A percentile compares a stretch with the other conserved stretches of the same genome.
Evolutionary conservation across 2,329 filamentous ascomycete genomes (phyloP).

Genomic region (Colletotrichum spaethianum): DNA sequence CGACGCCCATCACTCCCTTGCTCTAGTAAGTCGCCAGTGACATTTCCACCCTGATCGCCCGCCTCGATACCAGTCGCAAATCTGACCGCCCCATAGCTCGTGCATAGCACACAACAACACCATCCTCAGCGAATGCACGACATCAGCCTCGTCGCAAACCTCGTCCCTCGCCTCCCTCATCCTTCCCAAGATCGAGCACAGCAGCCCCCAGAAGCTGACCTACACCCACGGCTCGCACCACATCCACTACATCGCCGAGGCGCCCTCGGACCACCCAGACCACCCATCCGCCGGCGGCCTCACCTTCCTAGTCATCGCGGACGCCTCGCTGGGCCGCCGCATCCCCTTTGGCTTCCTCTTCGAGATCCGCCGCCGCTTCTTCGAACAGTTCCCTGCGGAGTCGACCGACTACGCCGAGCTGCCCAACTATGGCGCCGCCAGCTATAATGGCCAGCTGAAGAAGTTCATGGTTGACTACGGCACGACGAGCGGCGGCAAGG

Average conservation of each 20-base stretch:
- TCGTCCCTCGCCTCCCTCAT: constrained; percentile 92
- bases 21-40: constrained; percentile 73
- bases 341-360: constrained; percentile 94
- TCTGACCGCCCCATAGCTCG: constrained; percentile 69
- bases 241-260: constrained; percentile 95
- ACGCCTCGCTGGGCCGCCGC: constrained; percentile 84
- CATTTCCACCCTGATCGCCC: constrained; percentile 3
- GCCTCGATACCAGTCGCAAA: constrained; percentile 21
- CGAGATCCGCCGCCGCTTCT: constrained; percentile 91
- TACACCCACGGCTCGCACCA: constrained; percentile 93
- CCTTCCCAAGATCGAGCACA: constrained; percentile 93
- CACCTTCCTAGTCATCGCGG: constrained; percentile 92
- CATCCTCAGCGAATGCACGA: constrained; percentile 93
- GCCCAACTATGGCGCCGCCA: constrained; percentile 90
- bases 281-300: constrained; percentile 81
- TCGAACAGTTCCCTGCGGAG: constrained; percentile 75
- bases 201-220: constrained; percentile 86
- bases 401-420: constrained; percentile 81
- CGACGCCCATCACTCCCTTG: constrained; percentile 75
- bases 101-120: constrained; percentile 96
- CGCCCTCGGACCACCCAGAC: constrained; percentile 75
- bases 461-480: constrained; percentile 87
- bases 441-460: constrained; percentile 87
- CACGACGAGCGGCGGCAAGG: constrained; percentile 79
- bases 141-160: constrained; percentile 85